These are phyloP conservation scores for Phtheirospermum japonicum DNA, from an alignment of 257 asterid species.

Conservation along the genomic window DNA sequence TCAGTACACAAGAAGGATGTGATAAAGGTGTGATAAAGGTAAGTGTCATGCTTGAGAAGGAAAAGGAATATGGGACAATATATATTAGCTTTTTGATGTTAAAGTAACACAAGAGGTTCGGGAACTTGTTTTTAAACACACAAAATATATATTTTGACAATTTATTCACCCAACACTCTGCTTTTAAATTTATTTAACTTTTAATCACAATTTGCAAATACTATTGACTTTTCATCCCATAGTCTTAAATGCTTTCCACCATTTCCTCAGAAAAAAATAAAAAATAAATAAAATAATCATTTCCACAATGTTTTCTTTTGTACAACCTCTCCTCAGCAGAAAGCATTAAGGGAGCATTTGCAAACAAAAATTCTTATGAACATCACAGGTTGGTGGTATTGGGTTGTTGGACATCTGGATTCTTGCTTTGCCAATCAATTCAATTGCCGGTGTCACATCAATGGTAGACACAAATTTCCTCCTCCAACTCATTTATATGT, in stretches of 20 bases:
- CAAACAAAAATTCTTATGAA: constrained; percentile 13
- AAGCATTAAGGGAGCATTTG: constrained; percentile 31
- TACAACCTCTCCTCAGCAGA: background rate
- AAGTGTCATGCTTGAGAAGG: constrained; percentile 97
- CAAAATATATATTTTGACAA: too few species aligned
- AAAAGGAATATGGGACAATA: constrained; percentile 84
- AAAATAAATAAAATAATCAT: too few species aligned
- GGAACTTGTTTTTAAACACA: constrained; percentile 80
- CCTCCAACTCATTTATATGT: background rate
- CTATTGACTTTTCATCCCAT: too few species aligned
- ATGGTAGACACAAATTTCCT: constrained; percentile 39
- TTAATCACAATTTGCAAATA: too few species aligned
- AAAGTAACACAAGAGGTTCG: constrained; percentile 88
- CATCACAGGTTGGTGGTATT: constrained; percentile 97
- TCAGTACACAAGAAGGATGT: constrained; percentile 88
- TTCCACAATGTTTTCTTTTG: too few species aligned
- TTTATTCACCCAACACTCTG: too few species aligned
- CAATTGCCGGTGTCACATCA: constrained; percentile 61
- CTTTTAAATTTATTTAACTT: too few species aligned
- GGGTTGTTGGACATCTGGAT: constrained; percentile 87
- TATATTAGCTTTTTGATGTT: constrained; percentile 93
- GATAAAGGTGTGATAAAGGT: constrained; percentile 99
- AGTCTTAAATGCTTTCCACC: too few species aligned
- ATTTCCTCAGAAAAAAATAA: too few species aligned
- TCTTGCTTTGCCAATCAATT: constrained; percentile 53